Conservation (phyloP, 495 filamentous ascomycete species). For the Penicillium pulvis region DNA sequence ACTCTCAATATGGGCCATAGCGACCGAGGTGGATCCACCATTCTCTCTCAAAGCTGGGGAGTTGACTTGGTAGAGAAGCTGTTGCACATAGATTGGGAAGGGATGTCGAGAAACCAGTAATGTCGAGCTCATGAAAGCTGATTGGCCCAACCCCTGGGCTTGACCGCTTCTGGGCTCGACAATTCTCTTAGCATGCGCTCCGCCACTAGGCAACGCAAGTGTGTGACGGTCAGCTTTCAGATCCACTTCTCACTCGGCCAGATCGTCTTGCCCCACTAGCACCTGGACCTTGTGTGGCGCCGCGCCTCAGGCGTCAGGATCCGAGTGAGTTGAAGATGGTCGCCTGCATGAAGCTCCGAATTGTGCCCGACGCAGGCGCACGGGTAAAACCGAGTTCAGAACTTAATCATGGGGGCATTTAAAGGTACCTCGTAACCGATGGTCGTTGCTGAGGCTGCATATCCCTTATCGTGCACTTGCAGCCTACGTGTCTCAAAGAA, state of each 20-base stretch:
- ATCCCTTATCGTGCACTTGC: slow-evolving; percentile 16
- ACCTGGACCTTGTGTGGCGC: slow-evolving; percentile 32
- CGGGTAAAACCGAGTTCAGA: slow-evolving; percentile 22
- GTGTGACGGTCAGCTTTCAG: slow-evolving; percentile 10
- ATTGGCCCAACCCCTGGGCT: slow-evolving; percentile 14
- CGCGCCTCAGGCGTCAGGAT: slow-evolving; percentile 25
- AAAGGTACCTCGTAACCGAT: slow-evolving; percentile 4
- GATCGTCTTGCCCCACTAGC: slow-evolving; percentile 23
- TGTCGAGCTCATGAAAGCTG: background rate
- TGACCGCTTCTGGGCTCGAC: slow-evolving; percentile 12
- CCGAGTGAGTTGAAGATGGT: slow-evolving; percentile 13
- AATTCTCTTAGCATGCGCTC: slow-evolving; percentile 4
- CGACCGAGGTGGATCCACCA: background rate
- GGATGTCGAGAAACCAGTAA: background rate
- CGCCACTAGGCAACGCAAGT: slow-evolving; percentile 23
- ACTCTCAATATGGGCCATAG: background rate
- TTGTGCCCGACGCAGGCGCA: slow-evolving; percentile 21
- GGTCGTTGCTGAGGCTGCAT: slow-evolving; percentile 6
- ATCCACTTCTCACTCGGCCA: slow-evolving; percentile 2
- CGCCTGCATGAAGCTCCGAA: slow-evolving; percentile 16
- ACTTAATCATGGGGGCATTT: slow-evolving; percentile 6
- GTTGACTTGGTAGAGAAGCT: background rate
- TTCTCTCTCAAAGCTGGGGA: background rate
- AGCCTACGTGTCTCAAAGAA: slow-evolving; percentile 14
- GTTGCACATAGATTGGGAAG: slow-evolving; percentile 9